These are phyloP conservation scores for Colletotrichum siamense DNA, from an alignment of 2,329 filamentous ascomycete genomes.

Conservation along the genomic window DNA sequence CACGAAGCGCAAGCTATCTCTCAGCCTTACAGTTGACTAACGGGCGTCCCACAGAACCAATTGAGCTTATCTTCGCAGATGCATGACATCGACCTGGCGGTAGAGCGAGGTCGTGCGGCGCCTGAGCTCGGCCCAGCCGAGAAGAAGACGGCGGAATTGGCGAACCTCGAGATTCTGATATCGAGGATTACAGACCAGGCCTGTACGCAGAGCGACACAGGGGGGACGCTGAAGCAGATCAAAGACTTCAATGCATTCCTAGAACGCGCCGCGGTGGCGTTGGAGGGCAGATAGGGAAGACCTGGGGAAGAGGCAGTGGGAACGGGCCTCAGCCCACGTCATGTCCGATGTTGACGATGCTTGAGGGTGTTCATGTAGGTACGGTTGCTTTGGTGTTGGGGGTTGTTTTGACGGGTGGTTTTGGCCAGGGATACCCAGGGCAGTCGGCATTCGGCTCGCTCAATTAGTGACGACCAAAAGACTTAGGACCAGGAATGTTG, in stretches of 20 bases:
- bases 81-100: conserved; percentile 66
- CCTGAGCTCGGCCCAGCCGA: conserved; percentile 49
- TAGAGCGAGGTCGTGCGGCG: conserved; percentile 55
- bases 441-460: conserved; percentile 12
- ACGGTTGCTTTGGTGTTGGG: neutral
- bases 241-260: conserved; percentile 68
- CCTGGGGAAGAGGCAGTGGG: neutral
- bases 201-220: conserved; percentile 52
- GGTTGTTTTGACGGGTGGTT: neutral
- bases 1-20: neutral
- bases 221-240: conserved; percentile 61
- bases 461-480: conserved; percentile 4
- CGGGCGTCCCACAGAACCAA: conserved; percentile 39
- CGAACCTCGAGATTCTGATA: conserved; percentile 63
- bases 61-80: conserved; percentile 62
- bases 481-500: neutral
- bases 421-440: conserved; percentile 6
- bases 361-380: neutral
- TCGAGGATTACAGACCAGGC: conserved; percentile 60
- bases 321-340: neutral
- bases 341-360: neutral
- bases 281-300: conserved; percentile 44
- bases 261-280: conserved; percentile 61
- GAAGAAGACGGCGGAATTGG: conserved; percentile 55
- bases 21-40: conserved; percentile 4